A percentile compares a stretch with the other conserved stretches of the same genome.
phyloP scores from a whole-genome alignment of 495 filamentous ascomycete genomes.

The Diplogelasinospora grovesii region DNA sequence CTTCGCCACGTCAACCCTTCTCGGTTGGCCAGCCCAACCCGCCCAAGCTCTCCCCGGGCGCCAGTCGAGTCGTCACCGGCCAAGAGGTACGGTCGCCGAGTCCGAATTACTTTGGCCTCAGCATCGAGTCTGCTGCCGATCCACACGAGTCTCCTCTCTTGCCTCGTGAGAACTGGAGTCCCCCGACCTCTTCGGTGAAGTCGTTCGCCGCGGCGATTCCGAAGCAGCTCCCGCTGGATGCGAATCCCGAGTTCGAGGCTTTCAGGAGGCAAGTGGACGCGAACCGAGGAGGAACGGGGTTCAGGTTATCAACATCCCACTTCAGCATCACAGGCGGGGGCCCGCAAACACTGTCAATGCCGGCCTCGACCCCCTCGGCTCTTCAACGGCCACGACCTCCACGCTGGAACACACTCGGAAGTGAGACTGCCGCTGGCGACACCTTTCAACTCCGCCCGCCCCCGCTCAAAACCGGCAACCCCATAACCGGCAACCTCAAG shows the following conservation, averaged over 20 bases:
- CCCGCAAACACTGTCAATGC: slow-evolving; percentile 13
- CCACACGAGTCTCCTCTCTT: slow-evolving; percentile 53
- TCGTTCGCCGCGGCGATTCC: slow-evolving; percentile 64
- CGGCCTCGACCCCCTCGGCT: slow-evolving; percentile 24
- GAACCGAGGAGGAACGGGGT: slow-evolving; percentile 40
- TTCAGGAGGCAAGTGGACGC: slow-evolving; percentile 64
- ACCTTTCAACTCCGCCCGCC: too few relatives aligned
- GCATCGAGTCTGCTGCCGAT: slow-evolving; percentile 53
- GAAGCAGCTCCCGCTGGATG: slow-evolving; percentile 58
- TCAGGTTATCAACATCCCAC: slow-evolving; percentile 44
- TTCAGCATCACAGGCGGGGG: slow-evolving; percentile 26
- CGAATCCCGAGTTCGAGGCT: slow-evolving; percentile 70
- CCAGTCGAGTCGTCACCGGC: slow-evolving; percentile 13
- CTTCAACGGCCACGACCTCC: slow-evolving; percentile 30
- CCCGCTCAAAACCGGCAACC: too few relatives aligned
- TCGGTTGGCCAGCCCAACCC: slow-evolving; percentile 39
- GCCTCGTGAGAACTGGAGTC: slow-evolving; percentile 64
- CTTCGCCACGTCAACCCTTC: slow-evolving; percentile 35
- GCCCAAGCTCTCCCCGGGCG: slow-evolving; percentile 33
- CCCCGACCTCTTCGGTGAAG: slow-evolving; percentile 58
- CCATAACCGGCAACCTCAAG: not conserved
- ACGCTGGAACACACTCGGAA: slow-evolving; percentile 34
- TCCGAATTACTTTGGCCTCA: slow-evolving; percentile 78
- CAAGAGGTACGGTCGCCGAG: slow-evolving; percentile 46
- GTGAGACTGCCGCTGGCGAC: slow-evolving; percentile 30